These are phyloP conservation scores for Alternaria sp. DNA, from an alignment of 2,329 filamentous ascomycete species.

Conservation along the genomic window DNA sequence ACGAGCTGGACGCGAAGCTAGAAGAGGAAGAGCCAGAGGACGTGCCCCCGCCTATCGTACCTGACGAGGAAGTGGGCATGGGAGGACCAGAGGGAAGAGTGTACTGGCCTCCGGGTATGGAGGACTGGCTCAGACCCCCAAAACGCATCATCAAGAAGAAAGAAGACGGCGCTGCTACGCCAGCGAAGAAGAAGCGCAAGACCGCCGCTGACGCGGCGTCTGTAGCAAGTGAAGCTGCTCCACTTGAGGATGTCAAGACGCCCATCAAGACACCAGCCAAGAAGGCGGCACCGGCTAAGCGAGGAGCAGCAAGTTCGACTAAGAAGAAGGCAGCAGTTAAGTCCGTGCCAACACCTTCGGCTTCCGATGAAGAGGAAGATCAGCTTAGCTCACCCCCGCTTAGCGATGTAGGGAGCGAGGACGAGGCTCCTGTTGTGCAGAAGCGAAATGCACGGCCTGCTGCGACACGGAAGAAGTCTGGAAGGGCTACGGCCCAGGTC, in stretches of 20 bases:
- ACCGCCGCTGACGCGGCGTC: conserved; percentile 36
- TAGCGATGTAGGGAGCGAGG: conserved; percentile 51
- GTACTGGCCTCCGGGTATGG: conserved; percentile 90
- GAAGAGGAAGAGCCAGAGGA: conserved; percentile 52
- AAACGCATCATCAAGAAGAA: conserved; percentile 73
- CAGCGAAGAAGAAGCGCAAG: conserved; percentile 46
- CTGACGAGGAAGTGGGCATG: conserved; percentile 80
- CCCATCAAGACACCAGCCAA: conserved; percentile 51
- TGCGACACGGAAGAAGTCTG: conserved; percentile 39
- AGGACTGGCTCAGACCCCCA: conserved; percentile 85
- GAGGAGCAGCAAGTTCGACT: conserved; percentile 31
- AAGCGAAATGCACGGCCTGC: conserved; percentile 35
- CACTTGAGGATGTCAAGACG: conserved; percentile 47
- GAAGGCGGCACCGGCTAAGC: conserved; percentile 42
- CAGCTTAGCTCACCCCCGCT: conserved; percentile 48
- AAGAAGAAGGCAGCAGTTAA: conserved; percentile 52
- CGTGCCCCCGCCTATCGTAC: conserved; percentile 55
- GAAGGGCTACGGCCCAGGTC: conserved; percentile 34
- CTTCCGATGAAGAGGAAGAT: conserved; percentile 50
- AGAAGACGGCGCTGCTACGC: conserved; percentile 49
- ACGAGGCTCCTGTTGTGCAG: conserved; percentile 32
- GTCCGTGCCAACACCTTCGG: conserved; percentile 54
- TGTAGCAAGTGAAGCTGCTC: conserved; percentile 37
- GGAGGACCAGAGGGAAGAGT: conserved; percentile 83
- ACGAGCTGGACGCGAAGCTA: conserved; percentile 53